Base-by-base conservation (phyloP, 225 moss, liverwort and hornwort species). In the Physcomitrium patens region DNA sequence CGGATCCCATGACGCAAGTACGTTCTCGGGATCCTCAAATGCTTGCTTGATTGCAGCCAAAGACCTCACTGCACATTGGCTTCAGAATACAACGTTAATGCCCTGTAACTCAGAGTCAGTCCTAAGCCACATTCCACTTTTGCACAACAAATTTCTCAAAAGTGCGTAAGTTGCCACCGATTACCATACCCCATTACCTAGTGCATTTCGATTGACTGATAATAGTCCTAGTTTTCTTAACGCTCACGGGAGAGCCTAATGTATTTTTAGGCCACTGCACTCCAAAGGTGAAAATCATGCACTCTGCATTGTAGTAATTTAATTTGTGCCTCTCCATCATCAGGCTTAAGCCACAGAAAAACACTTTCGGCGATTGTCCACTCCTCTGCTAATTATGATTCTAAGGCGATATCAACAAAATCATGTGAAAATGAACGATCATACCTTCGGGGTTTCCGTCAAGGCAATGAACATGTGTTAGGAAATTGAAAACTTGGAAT, bases 361-460 rank as follows among this genome's bases (percentile, higher is more conserved):
- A 12, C 48, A 37, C 6, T 53, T 28, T 27, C 52, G 27, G 53
- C 68, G n/a, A 28, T 31, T 31, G 17, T 13, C 19, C 12, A 68
- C 49, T 49, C 4, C 47, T 24, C 23, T 28, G 4, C 6, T 26
- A 50, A 67, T 17, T 12, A 31, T 8, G 52, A n/a, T 19, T 28
- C n/a, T 52, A 5, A 10, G 19, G 56, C 17, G 43, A 56, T 20
- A 22, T 2, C 10, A 2, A 51, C n/a, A 54, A 42, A 10, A 15
- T 27, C 44, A 7, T 26, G 59, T 46, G 23, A 24, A 23, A 44
- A 44, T 46, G 27, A 17, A 18, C 19, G 10, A 13, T 1, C 3
- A 15, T 43, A 80, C 80, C 80, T 80, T 80, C 80, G 54, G 80
- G 70, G 28, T 80, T 80, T 55, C 70, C 70, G 26, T 80, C 80